Base-by-base conservation (phyloP, 441 rosid species). In the Erodium trifolium region DNA sequence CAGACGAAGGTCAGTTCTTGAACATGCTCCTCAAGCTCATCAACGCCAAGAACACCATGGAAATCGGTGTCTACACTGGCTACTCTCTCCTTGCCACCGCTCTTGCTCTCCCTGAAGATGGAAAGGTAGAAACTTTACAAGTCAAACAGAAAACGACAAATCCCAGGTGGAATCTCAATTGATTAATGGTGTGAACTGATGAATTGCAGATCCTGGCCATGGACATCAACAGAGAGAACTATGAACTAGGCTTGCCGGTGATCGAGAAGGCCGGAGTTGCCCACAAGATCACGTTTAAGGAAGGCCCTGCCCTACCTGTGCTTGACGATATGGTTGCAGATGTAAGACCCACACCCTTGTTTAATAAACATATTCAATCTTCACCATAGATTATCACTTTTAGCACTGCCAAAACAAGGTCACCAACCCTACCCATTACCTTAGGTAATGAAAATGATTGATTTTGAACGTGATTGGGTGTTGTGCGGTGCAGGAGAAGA, bases 51-150 rank as follows among this genome's bases (percentile, higher is more conserved):
- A 23, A 23, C 27, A 23, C 27, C 51, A 94, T 94, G 97, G 99
- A 94, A 82, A 92, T 94, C 17, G 99, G 99, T 12, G 99, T 94
- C 65, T 94, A 85, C 86, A 94, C 99, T 14, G 99, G 99, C 23
- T 90, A 90, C 80, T 94, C 99, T 76, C 96, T 93, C 67, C 69
- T 94, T 67, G 93, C 98, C 69, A 92, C 99, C 1, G 99, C 99
- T 75, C 96, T 94, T 69, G 99, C 99, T 75, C 84, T 94, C 63
- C 99, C 99, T 12, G 90, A 88, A 2, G 97, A 94, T 73, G 99
- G 98, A 68, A 90, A 90, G 93, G 99, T 94, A 47, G 4, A 37
- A 43, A 43, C 49, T 8, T 43, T 43, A 34, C 5, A 34, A 34
- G 37, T 5, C 37, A 34, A 34, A 43, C 49, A 43, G 1, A 43